A percentile compares a stretch with the other conserved stretches of the same genome.
Evolutionary conservation across 768 basidiomycete species (phyloP).

Genomic region (Sarcodon sp.): DNA sequence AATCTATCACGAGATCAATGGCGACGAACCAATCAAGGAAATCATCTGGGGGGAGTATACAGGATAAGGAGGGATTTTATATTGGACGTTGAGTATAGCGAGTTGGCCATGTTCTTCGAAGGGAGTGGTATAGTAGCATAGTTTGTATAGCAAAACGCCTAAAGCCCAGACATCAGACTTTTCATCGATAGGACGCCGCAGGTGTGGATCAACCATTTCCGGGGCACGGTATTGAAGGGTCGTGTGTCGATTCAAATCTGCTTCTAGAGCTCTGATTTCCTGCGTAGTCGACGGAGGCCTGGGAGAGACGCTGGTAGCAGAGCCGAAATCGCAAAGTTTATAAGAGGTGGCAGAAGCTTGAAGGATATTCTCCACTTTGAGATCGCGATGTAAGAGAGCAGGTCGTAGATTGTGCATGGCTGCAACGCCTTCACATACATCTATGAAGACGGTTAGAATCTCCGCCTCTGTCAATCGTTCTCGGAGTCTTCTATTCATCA

Average conservation of each 20-base stretch:
- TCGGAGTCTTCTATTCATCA: conserved; percentile 95
- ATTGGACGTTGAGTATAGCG: conserved; percentile 94
- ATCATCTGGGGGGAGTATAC: conserved; percentile 79
- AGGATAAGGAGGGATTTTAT: conserved; percentile 82
- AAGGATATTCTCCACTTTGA: conserved; percentile 98
- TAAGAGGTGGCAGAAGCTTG: conserved; percentile 74
- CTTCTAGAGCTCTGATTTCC: conserved; percentile 80
- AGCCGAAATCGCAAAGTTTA: conserved; percentile 98
- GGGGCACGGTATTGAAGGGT: conserved; percentile 98
- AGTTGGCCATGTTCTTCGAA: conserved; percentile 97
- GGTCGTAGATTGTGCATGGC: conserved; percentile 92
- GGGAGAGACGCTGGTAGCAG: conserved; percentile 60
- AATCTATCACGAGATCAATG: conserved; percentile 6
- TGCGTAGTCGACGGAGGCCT: conserved; percentile 65
- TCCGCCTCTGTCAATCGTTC: conserved; percentile 93
- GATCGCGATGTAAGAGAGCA: conserved; percentile 87
- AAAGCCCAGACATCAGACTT: conserved; percentile 98
- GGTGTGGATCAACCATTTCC: conserved; percentile 92
- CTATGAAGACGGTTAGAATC: conserved; percentile 95
- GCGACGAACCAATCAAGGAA: conserved; percentile 60
- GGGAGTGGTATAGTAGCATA: conserved; percentile 98
- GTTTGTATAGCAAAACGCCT: conserved; percentile 92
- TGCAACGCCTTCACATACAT: conserved; percentile 94
- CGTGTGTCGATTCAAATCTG: conserved; percentile 88
- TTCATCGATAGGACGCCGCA: conserved; percentile 76